A percentile compares a stretch with the other conserved stretches of the same genome.
Conservation (phyloP, 1,139 yeast species). For the Sugiyamaella novakii region DNA sequence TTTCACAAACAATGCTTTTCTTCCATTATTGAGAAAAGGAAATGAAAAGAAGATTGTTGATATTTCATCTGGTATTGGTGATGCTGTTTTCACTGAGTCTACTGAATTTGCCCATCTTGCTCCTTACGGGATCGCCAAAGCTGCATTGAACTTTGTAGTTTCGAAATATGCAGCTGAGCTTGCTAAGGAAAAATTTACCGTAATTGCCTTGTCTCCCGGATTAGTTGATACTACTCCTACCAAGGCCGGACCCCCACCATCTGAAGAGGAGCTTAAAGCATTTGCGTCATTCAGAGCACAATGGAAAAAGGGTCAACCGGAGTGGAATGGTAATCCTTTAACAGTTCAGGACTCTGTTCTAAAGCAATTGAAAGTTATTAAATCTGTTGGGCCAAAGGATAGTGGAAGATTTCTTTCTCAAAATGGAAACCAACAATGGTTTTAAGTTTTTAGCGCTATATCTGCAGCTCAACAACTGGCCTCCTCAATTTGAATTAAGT, state of each 20-base stretch:
- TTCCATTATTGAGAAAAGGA: constrained; percentile 23
- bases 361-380: constrained; percentile 16
- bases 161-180: constrained; percentile 23
- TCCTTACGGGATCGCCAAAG: constrained; percentile 23
- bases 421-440: constrained; percentile 9
- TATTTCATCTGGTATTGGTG: constrained; percentile 19
- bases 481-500: no score
- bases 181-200: constrained; percentile 20
- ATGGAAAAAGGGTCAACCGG: constrained; percentile 8
- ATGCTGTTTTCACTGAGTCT: constrained; percentile 10
- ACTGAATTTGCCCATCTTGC: constrained; percentile 11
- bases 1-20: constrained; percentile 20
- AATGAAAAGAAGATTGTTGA: constrained; percentile 22
- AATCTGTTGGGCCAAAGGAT: background rate
- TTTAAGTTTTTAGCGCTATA: no score
- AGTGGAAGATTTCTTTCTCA: constrained; percentile 13
- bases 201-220: constrained; percentile 24
- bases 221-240: constrained; percentile 19
- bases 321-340: constrained; percentile 9
- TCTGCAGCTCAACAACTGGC: no score
- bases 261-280: constrained; percentile 63
- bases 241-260: constrained; percentile 26
- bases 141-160: constrained; percentile 21
- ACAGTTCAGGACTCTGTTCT: constrained; percentile 14
- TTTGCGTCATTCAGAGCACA: constrained; percentile 65